Base-by-base conservation (phyloP, 2,329 filamentous ascomycete genomes). In the Phaeomoniella chlamydospora region DNA sequence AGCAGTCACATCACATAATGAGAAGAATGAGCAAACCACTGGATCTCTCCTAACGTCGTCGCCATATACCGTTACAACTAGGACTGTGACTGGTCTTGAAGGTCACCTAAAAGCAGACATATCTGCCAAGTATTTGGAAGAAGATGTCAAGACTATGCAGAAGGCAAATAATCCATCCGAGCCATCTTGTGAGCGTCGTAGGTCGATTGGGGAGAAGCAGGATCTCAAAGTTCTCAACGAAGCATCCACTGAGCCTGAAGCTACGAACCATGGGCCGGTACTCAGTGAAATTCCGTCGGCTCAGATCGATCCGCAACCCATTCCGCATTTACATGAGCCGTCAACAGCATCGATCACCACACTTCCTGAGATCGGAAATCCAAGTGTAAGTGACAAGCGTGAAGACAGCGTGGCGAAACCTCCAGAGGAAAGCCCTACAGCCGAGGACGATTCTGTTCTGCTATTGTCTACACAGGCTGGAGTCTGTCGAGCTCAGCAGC, bases 381-480 rank as follows among this genome's bases (percentile, higher is more conserved):
- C 22, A 9, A n/a, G n/a, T n/a, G n/a, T n/a, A n/a, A n/a, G n/a
- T n/a, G n/a, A n/a, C n/a, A n/a, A n/a, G n/a, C n/a, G n/a, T n/a
- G n/a, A n/a, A n/a, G n/a, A n/a, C n/a, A n/a, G n/a, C n/a, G n/a
- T n/a, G n/a, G n/a, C n/a, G n/a, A 6, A 9, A 26, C 22, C 22
- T 26, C 22, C 22, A 6, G 22, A 26, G 22, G 22, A 6, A 9
- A n/a, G n/a, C 9, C 6, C 22, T n/a, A 26, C 22, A n/a, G n/a
- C n/a, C 14, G 32, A n/a, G 12, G 32, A 34, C 15, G 32, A 34
- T 18, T 34, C 32, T 13, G 18, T 34, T 18, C n/a, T 32, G 9
- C 13, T 34, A 12, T 18, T 34, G 10, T 34, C 32, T 9, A 34
- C 32, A 17, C 32, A 34, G 18, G 32, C 32, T 10, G 32, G 14